These are phyloP conservation scores for Purpureocillium takamizusanense DNA, from an alignment of 2,329 filamentous ascomycete species.

Conservation along the genomic window DNA sequence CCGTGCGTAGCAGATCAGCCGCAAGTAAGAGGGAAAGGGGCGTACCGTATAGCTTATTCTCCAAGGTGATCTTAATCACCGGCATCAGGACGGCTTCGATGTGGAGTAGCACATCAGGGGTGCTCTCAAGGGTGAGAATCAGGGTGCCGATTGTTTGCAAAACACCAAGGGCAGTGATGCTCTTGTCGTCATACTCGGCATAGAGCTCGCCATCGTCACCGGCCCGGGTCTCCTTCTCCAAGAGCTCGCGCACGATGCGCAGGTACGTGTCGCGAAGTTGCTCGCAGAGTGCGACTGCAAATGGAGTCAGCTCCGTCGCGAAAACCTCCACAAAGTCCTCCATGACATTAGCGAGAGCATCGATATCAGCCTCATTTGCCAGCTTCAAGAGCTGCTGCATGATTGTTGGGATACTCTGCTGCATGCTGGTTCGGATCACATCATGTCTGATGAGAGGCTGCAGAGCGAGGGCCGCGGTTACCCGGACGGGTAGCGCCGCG, in stretches of 20 bases:
- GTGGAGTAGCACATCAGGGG: slow-evolving; percentile 86
- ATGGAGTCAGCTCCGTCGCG: slow-evolving; percentile 91
- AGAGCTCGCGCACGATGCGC: slow-evolving; percentile 80
- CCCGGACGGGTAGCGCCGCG: slow-evolving; percentile 81
- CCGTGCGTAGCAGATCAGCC: slow-evolving; percentile 10
- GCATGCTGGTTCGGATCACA: slow-evolving; percentile 89
- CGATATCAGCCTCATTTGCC: slow-evolving; percentile 95
- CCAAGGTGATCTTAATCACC: slow-evolving; percentile 88
- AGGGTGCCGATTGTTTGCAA: slow-evolving; percentile 95
- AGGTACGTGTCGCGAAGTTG: slow-evolving; percentile 94
- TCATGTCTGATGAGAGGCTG: slow-evolving; percentile 95
- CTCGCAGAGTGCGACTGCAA: slow-evolving; percentile 91
- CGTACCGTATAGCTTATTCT: slow-evolving; percentile 88
- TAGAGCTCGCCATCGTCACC: slow-evolving; percentile 70
- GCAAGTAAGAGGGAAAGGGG: too few relatives aligned
- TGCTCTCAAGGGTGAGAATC: slow-evolving; percentile 93
- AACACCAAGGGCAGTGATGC: slow-evolving; percentile 91
- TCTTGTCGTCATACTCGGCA: slow-evolving; percentile 97
- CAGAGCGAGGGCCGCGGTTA: slow-evolving; percentile 86
- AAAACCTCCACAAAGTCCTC: slow-evolving; percentile 99
- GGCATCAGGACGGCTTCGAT: slow-evolving; percentile 96
- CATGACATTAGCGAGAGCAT: slow-evolving; percentile 97
- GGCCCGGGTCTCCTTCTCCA: slow-evolving; percentile 77
- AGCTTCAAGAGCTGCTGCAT: slow-evolving; percentile 98
- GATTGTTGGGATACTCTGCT: slow-evolving; percentile 94